Percentiles rank a stretch among this genome's conserved stretches.
These are phyloP conservation scores for Rostrohypoxylon terebratum DNA, from an alignment of 495 filamentous ascomycete genomes.

Conservation along the genomic window DNA sequence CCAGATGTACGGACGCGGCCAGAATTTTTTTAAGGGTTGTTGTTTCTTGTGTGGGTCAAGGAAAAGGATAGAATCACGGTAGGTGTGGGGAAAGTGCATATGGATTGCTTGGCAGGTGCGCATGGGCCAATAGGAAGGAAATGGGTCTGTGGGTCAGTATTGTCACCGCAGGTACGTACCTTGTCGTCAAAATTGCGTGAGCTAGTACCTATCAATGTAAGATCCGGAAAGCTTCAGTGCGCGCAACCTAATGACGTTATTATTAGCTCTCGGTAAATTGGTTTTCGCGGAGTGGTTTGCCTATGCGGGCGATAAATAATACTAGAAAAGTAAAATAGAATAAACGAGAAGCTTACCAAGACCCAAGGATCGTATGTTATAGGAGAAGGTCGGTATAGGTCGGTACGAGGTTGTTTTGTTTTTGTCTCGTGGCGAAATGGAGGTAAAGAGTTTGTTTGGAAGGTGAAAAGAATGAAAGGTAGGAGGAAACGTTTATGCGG, in stretches of 20 bases:
- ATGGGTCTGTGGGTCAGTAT: background rate
- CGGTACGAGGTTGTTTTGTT: background rate
- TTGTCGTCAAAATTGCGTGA: conserved; percentile 26
- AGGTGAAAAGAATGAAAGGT: conserved; percentile 7
- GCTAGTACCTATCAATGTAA: conserved; percentile 15
- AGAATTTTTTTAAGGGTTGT: conserved; percentile 64
- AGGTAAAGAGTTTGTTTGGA: background rate
- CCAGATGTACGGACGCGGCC: conserved; percentile 53
- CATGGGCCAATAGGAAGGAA: conserved; percentile 25
- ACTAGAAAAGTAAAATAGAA: conserved; percentile 1
- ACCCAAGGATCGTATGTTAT: background rate
- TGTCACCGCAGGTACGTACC: conserved; percentile 21
- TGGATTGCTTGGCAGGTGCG: conserved; percentile 36
- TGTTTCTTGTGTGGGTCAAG: conserved; percentile 58
- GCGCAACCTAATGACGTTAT: conserved; percentile 25
- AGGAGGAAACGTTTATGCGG: conserved; percentile 6
- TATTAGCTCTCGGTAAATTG: conserved; percentile 10
- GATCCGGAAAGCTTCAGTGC: conserved; percentile 9
- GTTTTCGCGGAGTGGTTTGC: background rate
- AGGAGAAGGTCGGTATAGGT: background rate
- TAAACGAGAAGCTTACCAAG: conserved; percentile 8
- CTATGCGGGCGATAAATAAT: background rate
- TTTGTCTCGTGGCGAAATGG: conserved; percentile 6
- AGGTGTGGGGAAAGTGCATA: conserved; percentile 44
- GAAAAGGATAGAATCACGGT: conserved; percentile 39